Evolutionary conservation across 1,284 basidiomycete species (phyloP).

Genomic region (Moesziomyces parantarcticus): DNA sequence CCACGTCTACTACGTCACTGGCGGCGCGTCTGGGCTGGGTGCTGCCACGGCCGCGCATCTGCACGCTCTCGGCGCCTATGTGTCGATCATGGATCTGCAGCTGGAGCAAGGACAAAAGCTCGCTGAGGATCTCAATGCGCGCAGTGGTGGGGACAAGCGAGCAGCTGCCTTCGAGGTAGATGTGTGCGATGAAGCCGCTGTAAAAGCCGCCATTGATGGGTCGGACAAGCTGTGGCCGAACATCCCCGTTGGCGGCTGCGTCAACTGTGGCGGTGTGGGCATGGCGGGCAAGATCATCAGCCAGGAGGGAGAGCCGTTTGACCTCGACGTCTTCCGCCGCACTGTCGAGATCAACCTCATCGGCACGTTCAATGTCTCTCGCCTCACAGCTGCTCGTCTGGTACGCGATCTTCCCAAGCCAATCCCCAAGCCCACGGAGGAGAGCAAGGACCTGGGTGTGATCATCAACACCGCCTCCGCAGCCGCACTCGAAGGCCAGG

Average conservation of each 20-base stretch:
- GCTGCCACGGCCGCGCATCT: conserved; percentile 55
- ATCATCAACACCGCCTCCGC: conserved; percentile 67
- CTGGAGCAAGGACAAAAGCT: conserved; percentile 31
- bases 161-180: conserved; percentile 59
- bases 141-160: conserved; percentile 7
- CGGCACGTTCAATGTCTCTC: conserved; percentile 68
- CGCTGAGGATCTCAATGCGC: conserved; percentile 32
- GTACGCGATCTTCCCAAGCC: conserved; percentile 51
- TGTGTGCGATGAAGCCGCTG: conserved; percentile 59
- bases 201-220: conserved; percentile 51
- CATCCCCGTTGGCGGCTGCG: conserved; percentile 62
- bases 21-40: conserved; percentile 65
- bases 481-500: conserved; percentile 67
- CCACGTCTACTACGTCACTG: conserved; percentile 58
- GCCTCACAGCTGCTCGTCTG: conserved; percentile 65
- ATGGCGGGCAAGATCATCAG: conserved; percentile 67
- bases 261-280: conserved; percentile 67
- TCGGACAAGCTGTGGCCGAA: conserved; percentile 51
- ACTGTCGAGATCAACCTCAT: conserved; percentile 59
- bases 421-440: conserved; percentile 33
- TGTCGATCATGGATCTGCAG: conserved; percentile 61
- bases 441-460: conserved; percentile 64
- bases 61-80: conserved; percentile 51
- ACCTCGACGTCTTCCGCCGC: conserved; percentile 61
- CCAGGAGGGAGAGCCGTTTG: conserved; percentile 62